Conservation (phyloP, 1,139 yeast species). For the Candida sp. region DNA sequence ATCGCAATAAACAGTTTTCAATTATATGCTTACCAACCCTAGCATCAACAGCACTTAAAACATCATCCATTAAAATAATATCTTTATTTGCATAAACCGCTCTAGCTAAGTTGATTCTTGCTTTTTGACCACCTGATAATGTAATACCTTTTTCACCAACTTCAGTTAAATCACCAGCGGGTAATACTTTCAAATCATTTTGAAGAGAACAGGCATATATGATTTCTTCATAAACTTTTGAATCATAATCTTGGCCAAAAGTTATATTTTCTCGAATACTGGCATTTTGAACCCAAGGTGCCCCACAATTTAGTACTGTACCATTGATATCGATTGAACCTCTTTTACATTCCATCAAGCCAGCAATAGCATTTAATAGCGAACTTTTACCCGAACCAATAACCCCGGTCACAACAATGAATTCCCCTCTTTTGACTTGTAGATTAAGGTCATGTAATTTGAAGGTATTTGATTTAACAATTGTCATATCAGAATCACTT, state of each 20-base stretch:
- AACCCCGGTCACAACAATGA: constrained; percentile 66
- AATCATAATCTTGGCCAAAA: constrained; percentile 27
- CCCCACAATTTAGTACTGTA: constrained; percentile 43
- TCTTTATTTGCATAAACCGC: constrained; percentile 41
- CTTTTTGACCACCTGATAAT: constrained; percentile 49
- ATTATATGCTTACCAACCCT: constrained; percentile 46
- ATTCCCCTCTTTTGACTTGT: constrained; percentile 44
- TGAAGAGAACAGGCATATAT: constrained; percentile 33
- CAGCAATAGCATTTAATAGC: constrained; percentile 51
- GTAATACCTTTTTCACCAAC: constrained; percentile 50
- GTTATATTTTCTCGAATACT: constrained; percentile 38
- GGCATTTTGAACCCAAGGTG: constrained; percentile 46
- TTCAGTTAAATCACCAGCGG: constrained; percentile 45
- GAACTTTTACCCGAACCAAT: constrained; percentile 76
- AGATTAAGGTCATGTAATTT: no score
- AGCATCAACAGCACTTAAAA: constrained; percentile 48
- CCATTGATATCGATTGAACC: constrained; percentile 44
- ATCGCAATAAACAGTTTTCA: constrained; percentile 33
- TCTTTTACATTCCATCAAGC: constrained; percentile 44
- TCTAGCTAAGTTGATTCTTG: constrained; percentile 44
- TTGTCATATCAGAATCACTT: no score
- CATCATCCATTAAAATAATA: constrained; percentile 43
- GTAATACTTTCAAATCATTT: constrained; percentile 33
- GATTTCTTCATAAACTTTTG: constrained; percentile 22
- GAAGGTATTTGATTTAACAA: no score